Evolutionary conservation across 352 stramenopile genomes (phyloP).

Genomic region (Globisporangium takayamanum): DNA sequence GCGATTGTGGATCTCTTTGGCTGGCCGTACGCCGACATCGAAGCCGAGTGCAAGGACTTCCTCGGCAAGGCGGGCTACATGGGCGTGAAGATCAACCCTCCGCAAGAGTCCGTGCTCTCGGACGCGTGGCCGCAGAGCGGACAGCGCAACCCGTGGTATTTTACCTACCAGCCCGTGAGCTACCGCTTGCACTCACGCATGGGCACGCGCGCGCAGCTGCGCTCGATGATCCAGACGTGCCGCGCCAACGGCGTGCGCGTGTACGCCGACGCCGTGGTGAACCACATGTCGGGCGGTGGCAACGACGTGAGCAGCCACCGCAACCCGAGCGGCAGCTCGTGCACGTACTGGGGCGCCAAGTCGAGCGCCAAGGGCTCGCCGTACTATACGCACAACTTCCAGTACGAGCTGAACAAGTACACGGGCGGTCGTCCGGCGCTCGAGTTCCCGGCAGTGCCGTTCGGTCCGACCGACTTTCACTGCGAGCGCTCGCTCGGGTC

Average conservation of each 20-base stretch:
- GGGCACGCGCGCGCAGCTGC: slow-evolving; percentile 38
- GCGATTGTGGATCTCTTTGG: slow-evolving; percentile 67
- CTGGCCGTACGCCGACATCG: slow-evolving; percentile 61
- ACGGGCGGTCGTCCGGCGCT: slow-evolving; percentile 36
- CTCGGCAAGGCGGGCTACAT: slow-evolving; percentile 62
- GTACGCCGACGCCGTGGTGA: slow-evolving; percentile 55
- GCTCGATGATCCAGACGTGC: slow-evolving; percentile 62
- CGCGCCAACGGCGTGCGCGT: slow-evolving; percentile 49
- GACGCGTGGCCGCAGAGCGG: slow-evolving; percentile 29
- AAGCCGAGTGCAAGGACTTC: slow-evolving; percentile 48
- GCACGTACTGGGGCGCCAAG: too few species aligned
- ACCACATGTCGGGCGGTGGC: slow-evolving; percentile 44
- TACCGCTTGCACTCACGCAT: slow-evolving; percentile 56
- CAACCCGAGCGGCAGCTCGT: slow-evolving; percentile 6
- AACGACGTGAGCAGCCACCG: slow-evolving; percentile 46
- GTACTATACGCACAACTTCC: slow-evolving; percentile 40
- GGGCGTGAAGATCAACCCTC: slow-evolving; percentile 63
- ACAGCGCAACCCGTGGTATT: slow-evolving; percentile 64
- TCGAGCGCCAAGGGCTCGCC: slow-evolving; percentile 30
- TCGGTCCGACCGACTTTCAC: slow-evolving; percentile 53
- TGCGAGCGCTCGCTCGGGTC: slow-evolving; percentile 36
- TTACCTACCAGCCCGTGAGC: slow-evolving; percentile 59
- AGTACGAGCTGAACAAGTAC: slow-evolving; percentile 36
- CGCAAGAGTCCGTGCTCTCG: slow-evolving; percentile 48
- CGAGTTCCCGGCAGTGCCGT: slow-evolving; percentile 60